Base-by-base conservation (phyloP, 441 rosid genomes). In the Hura crepitans region DNA sequence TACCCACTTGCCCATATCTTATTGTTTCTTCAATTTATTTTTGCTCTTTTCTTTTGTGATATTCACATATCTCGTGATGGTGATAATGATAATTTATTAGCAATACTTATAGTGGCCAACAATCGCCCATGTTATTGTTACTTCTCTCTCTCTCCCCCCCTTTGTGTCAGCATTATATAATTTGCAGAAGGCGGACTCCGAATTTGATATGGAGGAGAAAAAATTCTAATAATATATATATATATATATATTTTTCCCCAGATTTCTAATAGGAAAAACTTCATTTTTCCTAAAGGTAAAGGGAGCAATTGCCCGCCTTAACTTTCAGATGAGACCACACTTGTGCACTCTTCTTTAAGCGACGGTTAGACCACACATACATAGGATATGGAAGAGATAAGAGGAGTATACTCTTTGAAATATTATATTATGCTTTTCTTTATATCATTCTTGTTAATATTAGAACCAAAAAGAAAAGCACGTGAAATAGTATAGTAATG, bases 81-180 rank as follows among this genome's bases (percentile, higher is more conserved):
- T 62, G 39, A 50, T 62, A 56, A 56, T 17, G 10, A 37, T 62
- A n/a, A 62, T 62, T 37, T 13, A 68, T 66, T 50, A 42, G 75
- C 70, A 15, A 18, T 20, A 20, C 14, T 13, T n/a, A 28, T 62
- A 64, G 75, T 75, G 83, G 79, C 77, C 72, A 72, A 66, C 78
- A 79, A 46, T 74, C 55, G 56, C 17, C 54, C 46, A 22, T 60
- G 66, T 70, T 45, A 54, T 47, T 17, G 18, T 2, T 23, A 0
- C 17, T 25, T 30, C 58, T 46, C 25, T 6, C 39, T 6, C 54
- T 56, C 37, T 10, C 45, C 1, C 45, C 11, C 12, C 23, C 35
- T 65, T 65, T 17, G 49, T 46, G 31, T 35, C 35, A 3, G 15
- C 31, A 39, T 39, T 42, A 27, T 18, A 18, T 50, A 2, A 18